Percentiles rank a stretch among this genome's conserved stretches.
Evolutionary conservation across 2,329 filamentous ascomycete genomes (phyloP).

Genomic region (Drechslerella stenobrocha): DNA sequence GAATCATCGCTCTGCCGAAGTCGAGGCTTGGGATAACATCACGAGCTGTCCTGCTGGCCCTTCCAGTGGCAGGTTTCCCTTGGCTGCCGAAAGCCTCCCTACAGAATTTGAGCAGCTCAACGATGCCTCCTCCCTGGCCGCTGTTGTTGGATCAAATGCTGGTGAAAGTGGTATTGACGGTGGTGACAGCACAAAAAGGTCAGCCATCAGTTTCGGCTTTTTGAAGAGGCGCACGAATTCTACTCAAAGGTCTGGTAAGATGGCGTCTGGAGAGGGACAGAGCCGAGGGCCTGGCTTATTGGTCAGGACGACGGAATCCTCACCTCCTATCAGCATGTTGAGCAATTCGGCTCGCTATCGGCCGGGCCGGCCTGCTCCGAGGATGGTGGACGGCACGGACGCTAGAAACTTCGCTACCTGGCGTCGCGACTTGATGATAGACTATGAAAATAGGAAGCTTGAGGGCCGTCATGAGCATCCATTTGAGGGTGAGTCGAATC

Average conservation of each 20-base stretch:
- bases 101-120: neutral
- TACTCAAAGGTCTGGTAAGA: neutral
- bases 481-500: constrained; percentile 42
- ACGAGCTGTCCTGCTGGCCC: neutral
- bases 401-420: constrained; percentile 27
- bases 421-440: constrained; percentile 16
- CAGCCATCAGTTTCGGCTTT: constrained; percentile 12
- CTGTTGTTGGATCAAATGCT: constrained; percentile 1
- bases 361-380: neutral
- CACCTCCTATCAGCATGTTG: constrained; percentile 16
- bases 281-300: neutral
- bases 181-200: neutral
- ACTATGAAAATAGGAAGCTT: constrained; percentile 31
- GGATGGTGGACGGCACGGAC: constrained; percentile 22
- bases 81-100: neutral
- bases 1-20: neutral
- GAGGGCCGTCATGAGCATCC: constrained; percentile 40
- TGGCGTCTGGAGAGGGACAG: neutral
- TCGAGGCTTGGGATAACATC: neutral
- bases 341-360: constrained; percentile 1
- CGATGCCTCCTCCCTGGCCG: neutral
- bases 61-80: neutral
- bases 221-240: constrained; percentile 14
- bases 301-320: neutral
- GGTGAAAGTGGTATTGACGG: neutral